phyloP scores from a whole-genome alignment of 2,329 filamentous ascomycete species.

The Arachnomyces sp. region DNA sequence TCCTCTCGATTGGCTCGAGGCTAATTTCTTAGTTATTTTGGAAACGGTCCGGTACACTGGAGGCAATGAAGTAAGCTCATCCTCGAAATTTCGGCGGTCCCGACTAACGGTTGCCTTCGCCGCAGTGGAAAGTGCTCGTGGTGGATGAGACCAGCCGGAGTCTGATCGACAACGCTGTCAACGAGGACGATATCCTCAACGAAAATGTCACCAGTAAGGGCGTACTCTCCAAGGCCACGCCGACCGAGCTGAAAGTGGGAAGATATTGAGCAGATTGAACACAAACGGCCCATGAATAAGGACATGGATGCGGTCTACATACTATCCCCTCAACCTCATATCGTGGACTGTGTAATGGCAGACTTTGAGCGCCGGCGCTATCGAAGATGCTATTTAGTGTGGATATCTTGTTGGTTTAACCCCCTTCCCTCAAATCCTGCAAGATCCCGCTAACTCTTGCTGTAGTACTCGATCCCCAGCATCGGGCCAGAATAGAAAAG shows the following conservation, averaged over 20 bases:
- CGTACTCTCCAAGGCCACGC: constrained; percentile 7
- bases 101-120: constrained; percentile 18
- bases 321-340: constrained; percentile 73
- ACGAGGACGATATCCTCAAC: constrained; percentile 94
- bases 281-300: constrained; percentile 69
- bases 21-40: constrained; percentile 52
- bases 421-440: constrained; percentile 5
- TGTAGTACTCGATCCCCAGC: constrained; percentile 57
- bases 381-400: constrained; percentile 68
- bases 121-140: constrained; percentile 92
- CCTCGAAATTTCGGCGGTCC: constrained; percentile 17
- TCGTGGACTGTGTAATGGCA: constrained; percentile 87
- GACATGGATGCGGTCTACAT: constrained; percentile 95
- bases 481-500: constrained; percentile 66
- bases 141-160: constrained; percentile 76
- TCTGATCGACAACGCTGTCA: constrained; percentile 82
- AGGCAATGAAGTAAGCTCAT: constrained; percentile 60
- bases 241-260: constrained; percentile 10
- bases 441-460: constrained; percentile 16
- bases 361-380: constrained; percentile 84
- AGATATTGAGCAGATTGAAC: constrained; percentile 94
- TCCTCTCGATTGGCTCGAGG: not conserved
- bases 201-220: constrained; percentile 84
- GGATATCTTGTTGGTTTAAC: constrained; percentile 57
- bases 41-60: constrained; percentile 68